Percentiles rank a stretch among this genome's conserved stretches.
phyloP scores from a whole-genome alignment of 371 early-diverging fungal species.

The Nematocida minor region DNA sequence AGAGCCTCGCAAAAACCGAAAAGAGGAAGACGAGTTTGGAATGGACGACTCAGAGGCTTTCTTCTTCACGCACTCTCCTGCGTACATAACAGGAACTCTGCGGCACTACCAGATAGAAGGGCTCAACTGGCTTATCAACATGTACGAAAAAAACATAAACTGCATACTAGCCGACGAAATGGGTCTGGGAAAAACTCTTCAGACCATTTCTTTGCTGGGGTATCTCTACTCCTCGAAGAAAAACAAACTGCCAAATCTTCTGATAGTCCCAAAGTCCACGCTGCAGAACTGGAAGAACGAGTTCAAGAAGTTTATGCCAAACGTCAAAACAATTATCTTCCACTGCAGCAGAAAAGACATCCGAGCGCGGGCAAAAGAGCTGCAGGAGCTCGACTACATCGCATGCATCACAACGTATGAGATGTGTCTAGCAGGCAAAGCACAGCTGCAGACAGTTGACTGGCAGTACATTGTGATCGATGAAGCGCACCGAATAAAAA shows the following conservation, averaged over 20 bases:
- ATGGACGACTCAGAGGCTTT: conserved; percentile 51
- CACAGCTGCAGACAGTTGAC: conserved; percentile 10
- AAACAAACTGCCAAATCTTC: conserved; percentile 54
- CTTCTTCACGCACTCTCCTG: conserved; percentile 57
- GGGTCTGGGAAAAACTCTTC: conserved; percentile 91
- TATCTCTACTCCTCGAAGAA: conserved; percentile 52
- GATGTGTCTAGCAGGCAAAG: conserved; percentile 49
- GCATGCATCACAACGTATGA: conserved; percentile 56
- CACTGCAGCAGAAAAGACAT: conserved; percentile 72
- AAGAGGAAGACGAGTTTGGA: conserved; percentile 39
- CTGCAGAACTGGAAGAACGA: conserved; percentile 58
- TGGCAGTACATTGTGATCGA: conserved; percentile 58
- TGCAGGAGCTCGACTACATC: conserved; percentile 85
- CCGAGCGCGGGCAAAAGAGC: conserved; percentile 80
- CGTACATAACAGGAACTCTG: conserved; percentile 56
- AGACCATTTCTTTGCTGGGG: conserved; percentile 78
- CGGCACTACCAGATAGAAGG: conserved; percentile 81
- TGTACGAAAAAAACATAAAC: conserved; percentile 90
- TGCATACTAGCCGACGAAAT: conserved; percentile 92
- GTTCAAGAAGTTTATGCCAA: conserved; percentile 55
- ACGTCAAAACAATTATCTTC: conserved; percentile 61
- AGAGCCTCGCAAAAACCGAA: not conserved
- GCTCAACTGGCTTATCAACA: conserved; percentile 88
- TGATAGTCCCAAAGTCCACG: conserved; percentile 55
- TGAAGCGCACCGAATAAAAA: conserved; percentile 55